phyloP scores from a whole-genome alignment of 2,329 filamentous ascomycete species.

The Raffaelea albimanens region DNA sequence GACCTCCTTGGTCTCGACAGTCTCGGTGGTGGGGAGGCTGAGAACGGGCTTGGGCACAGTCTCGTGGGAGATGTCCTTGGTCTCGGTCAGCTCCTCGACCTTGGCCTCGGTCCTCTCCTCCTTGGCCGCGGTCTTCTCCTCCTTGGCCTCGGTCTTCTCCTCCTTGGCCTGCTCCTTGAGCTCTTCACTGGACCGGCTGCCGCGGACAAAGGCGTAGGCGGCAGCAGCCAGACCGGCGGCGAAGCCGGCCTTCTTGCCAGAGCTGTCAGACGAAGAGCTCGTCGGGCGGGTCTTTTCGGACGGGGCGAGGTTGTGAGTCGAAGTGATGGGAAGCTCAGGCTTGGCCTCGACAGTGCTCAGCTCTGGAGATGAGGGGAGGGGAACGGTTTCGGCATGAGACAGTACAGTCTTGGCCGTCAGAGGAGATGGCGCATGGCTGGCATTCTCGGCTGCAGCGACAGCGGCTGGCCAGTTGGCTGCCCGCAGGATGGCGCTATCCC shows the following conservation, averaged over 20 bases:
- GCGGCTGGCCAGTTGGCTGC: background rate
- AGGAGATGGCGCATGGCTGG: no score
- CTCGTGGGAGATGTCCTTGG: background rate
- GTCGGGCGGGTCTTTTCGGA: no score
- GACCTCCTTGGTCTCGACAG: background rate
- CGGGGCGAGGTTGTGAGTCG: no score
- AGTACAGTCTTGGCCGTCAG: no score
- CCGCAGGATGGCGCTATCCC: background rate
- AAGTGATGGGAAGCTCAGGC: no score
- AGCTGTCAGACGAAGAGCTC: no score
- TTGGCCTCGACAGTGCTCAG: no score
- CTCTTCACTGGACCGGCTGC: background rate
- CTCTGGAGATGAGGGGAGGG: no score
- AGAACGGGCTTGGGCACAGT: background rate
- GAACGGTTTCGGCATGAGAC: no score
- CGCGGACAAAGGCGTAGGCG: constrained; percentile 5
- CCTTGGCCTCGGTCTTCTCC: background rate
- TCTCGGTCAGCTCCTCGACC: background rate
- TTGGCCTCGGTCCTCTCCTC: background rate
- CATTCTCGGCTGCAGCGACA: background rate
- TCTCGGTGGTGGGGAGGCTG: background rate
- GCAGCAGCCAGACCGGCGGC: constrained; percentile 5
- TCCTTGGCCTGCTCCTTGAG: background rate
- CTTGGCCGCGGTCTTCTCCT: background rate
- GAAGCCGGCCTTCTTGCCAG: constrained; percentile 2